Conservation (phyloP, 1,284 basidiomycete species). For the Austroboletus rostrupii region DNA sequence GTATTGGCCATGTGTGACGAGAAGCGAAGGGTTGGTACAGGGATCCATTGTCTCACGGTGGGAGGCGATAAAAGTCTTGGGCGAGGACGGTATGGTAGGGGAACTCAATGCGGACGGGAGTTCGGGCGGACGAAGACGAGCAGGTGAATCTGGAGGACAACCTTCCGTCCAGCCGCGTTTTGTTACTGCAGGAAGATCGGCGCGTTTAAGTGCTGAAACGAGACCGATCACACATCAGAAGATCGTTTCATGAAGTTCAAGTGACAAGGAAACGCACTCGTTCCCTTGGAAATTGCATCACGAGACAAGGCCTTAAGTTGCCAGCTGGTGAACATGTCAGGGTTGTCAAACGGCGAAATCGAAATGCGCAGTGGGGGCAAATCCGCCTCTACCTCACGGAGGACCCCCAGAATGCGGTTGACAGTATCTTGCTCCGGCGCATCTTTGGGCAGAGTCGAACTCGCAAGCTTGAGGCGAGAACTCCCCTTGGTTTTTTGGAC, state of each 20-base stretch:
- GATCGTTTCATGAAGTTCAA: neutral
- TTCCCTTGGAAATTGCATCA: slow-evolving; percentile 26
- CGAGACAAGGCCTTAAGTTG: slow-evolving; percentile 20
- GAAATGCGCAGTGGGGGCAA: slow-evolving; percentile 30
- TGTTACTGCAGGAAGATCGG: slow-evolving; percentile 20
- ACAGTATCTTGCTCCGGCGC: neutral
- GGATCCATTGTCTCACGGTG: slow-evolving; percentile 58
- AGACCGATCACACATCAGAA: neutral
- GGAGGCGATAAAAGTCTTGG: slow-evolving; percentile 53
- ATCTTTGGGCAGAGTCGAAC: slow-evolving; percentile 7
- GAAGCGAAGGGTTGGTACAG: slow-evolving; percentile 48
- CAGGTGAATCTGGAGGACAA: slow-evolving; percentile 23
- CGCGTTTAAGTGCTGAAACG: slow-evolving; percentile 21
- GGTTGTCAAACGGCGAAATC: slow-evolving; percentile 32
- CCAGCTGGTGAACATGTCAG: slow-evolving; percentile 27
- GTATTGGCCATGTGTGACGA: slow-evolving; percentile 54
- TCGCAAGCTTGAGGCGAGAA: slow-evolving; percentile 12
- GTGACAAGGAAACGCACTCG: slow-evolving; percentile 20
- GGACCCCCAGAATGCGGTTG: slow-evolving; percentile 12
- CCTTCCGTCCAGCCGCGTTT: slow-evolving; percentile 22
- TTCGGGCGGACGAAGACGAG: slow-evolving; percentile 10
- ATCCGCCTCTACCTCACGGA: slow-evolving; percentile 20
- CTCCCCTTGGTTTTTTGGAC: slow-evolving; percentile 9
- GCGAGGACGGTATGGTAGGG: neutral
- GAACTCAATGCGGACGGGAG: neutral